Evolutionary conservation across 495 filamentous ascomycete species (phyloP), one percentile per base, ranked within the genome.

Genomic region (Chaetomium tenue): DNA sequence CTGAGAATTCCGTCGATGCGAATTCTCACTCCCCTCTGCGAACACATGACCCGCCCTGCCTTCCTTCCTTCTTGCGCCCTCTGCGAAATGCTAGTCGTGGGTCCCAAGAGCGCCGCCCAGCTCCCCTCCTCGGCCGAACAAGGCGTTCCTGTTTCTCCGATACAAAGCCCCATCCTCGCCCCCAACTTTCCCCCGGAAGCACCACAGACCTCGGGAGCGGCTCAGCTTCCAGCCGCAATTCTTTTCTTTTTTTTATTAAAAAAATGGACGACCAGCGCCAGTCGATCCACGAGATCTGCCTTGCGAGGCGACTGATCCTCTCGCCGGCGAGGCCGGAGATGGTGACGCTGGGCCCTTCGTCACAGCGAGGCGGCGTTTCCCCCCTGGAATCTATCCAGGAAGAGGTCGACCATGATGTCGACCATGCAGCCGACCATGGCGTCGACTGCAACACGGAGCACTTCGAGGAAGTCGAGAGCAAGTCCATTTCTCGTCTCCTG

Each of bases 211-310:
- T 28, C 23, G 39, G 8, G 23, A 18, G 16, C 12, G 3, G 22
- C 18, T 5, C 7, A 28, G 39, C 15, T 16, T 30, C 25, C 9
- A 15, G n/a, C 28, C 4, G 15, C n/a, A 33, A 42, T n/a, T n/a
- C n/a, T n/a, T n/a, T n/a, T n/a, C n/a, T n/a, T n/a, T n/a, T n/a
- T n/a, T n/a, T n/a, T n/a, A n/a, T n/a, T n/a, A 15, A 28, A 33
- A 63, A 22, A 12, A 63, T 56, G 60, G 51, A 56, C n/a, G 52
- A 63, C 20, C 33, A 46, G 1, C 22, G 47, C 30, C 47, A 52
- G 26, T 61, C 59, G 4, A 42, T 25, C 61, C 28, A 57, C 16
- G 61, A 63, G 30, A 50, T 63, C n/a, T n/a, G 61, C 53, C 20
- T 57, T 12, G 61, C 61, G 42, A 40, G 26, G 42, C 52, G 46